A percentile compares a stretch with the other conserved stretches of the same genome.
Conservation (phyloP, 2,329 filamentous ascomycete species). For the Pseudogymnoascus sp. region DNA sequence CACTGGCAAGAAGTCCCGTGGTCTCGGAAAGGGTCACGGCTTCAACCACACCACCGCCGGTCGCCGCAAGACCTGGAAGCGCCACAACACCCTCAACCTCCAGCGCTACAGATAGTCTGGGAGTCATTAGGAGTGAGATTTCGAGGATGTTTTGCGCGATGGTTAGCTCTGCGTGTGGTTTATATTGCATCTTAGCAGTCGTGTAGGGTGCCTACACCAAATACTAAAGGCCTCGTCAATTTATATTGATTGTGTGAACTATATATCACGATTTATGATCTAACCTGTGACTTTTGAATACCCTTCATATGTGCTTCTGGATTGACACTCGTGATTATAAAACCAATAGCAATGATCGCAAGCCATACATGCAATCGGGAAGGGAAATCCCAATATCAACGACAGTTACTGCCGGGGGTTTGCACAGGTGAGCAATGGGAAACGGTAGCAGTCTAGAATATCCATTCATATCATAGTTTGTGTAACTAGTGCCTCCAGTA, state of each 20-base stretch:
- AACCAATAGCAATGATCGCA: background rate
- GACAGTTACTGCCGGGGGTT: background rate
- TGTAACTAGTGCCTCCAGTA: background rate
- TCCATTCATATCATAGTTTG: constrained; percentile 5
- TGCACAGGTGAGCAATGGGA: background rate
- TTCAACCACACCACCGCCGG: constrained; percentile 98
- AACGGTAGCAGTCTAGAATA: background rate
- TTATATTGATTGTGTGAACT: constrained; percentile 10
- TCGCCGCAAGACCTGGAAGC: constrained; percentile 99
- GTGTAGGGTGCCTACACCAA: constrained; percentile 4
- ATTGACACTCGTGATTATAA: background rate
- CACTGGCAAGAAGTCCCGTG: constrained; percentile 98
- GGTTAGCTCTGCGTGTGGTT: constrained; percentile 6
- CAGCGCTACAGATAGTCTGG: constrained; percentile 82
- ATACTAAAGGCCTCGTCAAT: constrained; percentile 8
- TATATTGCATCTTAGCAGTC: constrained; percentile 5
- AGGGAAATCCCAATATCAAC: background rate
- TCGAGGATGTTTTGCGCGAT: constrained; percentile 1
- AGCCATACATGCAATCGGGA: background rate
- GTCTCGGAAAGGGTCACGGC: constrained; percentile 97
- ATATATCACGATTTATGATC: constrained; percentile 9
- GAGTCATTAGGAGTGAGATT: background rate
- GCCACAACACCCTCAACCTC: constrained; percentile 97
- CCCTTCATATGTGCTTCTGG: background rate
- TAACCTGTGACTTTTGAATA: background rate